phyloP scores from a whole-genome alignment of 2,329 filamentous ascomycete genomes.

The Coleophoma eucalyptorum region DNA sequence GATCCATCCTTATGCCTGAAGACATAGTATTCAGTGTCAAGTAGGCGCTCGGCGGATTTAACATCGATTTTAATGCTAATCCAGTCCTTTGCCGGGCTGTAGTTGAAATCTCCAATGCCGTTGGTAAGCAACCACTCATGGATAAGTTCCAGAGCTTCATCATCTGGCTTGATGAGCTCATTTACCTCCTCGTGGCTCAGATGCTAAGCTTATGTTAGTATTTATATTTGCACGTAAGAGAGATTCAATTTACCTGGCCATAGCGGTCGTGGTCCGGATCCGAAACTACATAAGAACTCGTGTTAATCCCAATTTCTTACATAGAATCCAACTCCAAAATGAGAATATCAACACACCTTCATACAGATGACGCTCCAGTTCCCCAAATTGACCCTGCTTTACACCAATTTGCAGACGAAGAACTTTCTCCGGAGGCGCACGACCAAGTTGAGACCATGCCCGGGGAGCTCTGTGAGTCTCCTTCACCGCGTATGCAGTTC shows the following conservation, averaged over 20 bases:
- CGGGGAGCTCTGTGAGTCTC: conserved; percentile 48
- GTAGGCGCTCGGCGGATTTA: conserved; percentile 45
- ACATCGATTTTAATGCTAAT: conserved; percentile 49
- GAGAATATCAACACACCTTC: conserved; percentile 41
- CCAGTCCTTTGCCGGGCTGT: conserved; percentile 54
- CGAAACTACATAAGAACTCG: conserved; percentile 42
- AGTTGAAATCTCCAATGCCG: conserved; percentile 40
- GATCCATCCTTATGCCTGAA: conserved; percentile 51
- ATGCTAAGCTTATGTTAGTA: too few relatives aligned
- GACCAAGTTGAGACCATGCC: conserved; percentile 43
- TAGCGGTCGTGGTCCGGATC: conserved; percentile 50
- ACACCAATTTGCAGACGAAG: conserved; percentile 54
- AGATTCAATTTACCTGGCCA: too few relatives aligned
- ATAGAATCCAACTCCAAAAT: too few relatives aligned
- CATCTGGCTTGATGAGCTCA: conserved; percentile 46
- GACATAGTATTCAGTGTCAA: conserved; percentile 46
- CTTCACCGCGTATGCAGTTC: conserved; percentile 47
- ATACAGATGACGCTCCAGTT: conserved; percentile 50
- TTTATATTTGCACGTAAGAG: too few relatives aligned
- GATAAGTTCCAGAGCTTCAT: conserved; percentile 48
- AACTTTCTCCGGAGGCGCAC: conserved; percentile 42
- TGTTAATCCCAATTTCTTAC: too few relatives aligned
- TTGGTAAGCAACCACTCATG: conserved; percentile 52
- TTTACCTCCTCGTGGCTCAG: conserved; percentile 47
- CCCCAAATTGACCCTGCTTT: conserved; percentile 51